Evolutionary conservation across 2,329 filamentous ascomycete species (phyloP), one percentile per base, ranked within the genome.

Genomic region (Coleophoma crateriformis): DNA sequence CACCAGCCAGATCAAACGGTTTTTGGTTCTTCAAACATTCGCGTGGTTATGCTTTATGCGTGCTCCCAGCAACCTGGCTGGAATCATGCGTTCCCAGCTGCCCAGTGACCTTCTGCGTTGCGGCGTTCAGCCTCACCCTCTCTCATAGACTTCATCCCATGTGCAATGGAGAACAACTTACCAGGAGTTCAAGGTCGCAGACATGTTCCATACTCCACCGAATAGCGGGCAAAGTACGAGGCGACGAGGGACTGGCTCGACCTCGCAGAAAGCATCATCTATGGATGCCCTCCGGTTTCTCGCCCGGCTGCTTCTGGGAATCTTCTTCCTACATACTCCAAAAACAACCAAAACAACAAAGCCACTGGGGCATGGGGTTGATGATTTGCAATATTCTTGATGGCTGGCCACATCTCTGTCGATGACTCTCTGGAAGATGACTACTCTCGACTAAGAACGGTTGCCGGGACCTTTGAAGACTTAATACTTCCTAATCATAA

Each of bases 401-500:
- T 55, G 50, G 53, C 53, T 53, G 53, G 53, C 47, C 50, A 49
- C 40, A 47, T 50, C 41, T 34, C 34, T 34, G 17, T 40, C 38
- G 48, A 50, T 43, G 50, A 52, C 39, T 49, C 48, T 50, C 46
- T 50, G 42, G 50, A 51, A 48, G 48, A 55, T 46, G 35, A 47
- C 39, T 38, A 22, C 32, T 40, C 47, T 37, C 33, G 38, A 17
- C 33, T 51, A 44, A 17, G 38, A 47, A 33, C 32, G 3, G 15
- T 35, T 37, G 20, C 45, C 33, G 33, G 37, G 22, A 47, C 47
- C 39, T n/a, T 47, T 45, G 38, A 47, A 45, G 20, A 46, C 27
- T 33, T 49, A 48, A 44, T 49, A 48, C 14, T 45, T 33, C 33
- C 47, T 47, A 48, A 50, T 49, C 19, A 46, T 52, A 54, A 50